Evolutionary conservation across 768 basidiomycete genomes (phyloP), one percentile per base, ranked within the genome.

Genomic region (Suillus subaureus): DNA sequence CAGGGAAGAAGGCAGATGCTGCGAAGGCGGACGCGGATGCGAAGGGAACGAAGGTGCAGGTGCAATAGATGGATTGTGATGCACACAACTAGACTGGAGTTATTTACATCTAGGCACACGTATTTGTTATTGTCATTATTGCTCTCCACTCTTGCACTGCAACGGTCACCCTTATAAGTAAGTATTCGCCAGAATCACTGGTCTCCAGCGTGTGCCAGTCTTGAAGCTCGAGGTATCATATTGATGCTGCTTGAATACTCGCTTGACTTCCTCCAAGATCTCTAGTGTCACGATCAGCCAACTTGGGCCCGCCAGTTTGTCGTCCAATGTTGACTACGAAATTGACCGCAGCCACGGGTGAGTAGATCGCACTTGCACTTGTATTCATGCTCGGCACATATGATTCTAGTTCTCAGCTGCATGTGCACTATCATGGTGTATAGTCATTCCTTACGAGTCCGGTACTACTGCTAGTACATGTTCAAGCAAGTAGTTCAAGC

Each of bases 1-100:
- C 65, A 0, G 73, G 71, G 11, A 75, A 70, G 66, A 75, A 74
- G 64, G 49, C 68, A 7, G 65, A 68, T 21, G 62, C 60, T 5
- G 60, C 39, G 12, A 65, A 40, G 9, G 56, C 43, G 2, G 26
- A 43, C 11, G 40, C 9, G 26, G 26, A 60, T 42, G 40, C 3
- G 18, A 40, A 60, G 18, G 58, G 26, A 28, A 42, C 12, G 40
- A 42, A 60, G 26, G 58, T 60, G 40, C 18, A 60, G 58, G 58
- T 60, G 39, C 58, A 60, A 60, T 60, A 60, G 40, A 40, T 2
- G 18, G 40, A 60, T 21, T 40, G 23, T 58, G 39, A 11, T 58
- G 39, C 57, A 60, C 26, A 21, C 18, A 13, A 60, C 18, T 40
- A 28, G 57, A 60, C 39, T 28, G 58, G 58, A 60, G 28, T 21